These are phyloP conservation scores for Tetracentron sinense DNA, from an alignment of 164 flowering plant species.

Conservation along the genomic window DNA sequence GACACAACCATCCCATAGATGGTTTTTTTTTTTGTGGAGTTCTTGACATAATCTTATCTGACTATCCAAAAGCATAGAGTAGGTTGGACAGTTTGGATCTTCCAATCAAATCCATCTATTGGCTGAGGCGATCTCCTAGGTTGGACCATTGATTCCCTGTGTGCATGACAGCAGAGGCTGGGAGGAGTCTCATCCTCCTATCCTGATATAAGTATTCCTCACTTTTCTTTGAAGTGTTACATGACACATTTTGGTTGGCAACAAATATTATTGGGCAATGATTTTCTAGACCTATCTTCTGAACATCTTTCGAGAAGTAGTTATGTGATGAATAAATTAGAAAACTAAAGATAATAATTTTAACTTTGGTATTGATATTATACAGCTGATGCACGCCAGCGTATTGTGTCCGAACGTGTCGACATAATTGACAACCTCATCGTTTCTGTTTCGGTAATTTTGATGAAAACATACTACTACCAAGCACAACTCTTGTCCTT, in stretches of 20 bases:
- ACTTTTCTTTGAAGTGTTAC: too few species aligned
- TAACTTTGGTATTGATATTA: constrained; percentile 6
- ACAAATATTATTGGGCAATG: too few species aligned
- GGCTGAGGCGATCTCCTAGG: too few species aligned
- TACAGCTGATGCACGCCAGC: constrained; percentile 92
- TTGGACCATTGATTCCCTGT: too few species aligned
- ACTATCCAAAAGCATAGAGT: background rate
- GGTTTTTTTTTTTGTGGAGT: background rate
- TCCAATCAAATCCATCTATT: too few species aligned
- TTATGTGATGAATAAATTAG: background rate
- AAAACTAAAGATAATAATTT: background rate
- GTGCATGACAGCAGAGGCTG: too few species aligned
- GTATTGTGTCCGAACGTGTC: constrained; percentile 97
- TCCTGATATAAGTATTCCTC: too few species aligned
- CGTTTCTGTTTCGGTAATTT: constrained; percentile 81
- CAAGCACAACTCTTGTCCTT: background rate
- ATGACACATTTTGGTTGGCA: too few species aligned
- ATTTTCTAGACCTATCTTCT: too few species aligned
- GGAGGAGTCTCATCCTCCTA: too few species aligned
- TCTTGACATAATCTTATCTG: background rate
- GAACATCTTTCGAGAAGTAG: too few species aligned
- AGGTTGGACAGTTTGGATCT: background rate
- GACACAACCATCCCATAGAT: too few species aligned
- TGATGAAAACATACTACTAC: constrained; percentile 8
- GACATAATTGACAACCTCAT: constrained; percentile 84